These are phyloP conservation scores for Knoxdaviesia proteae DNA, from an alignment of 2,329 filamentous ascomycete species.

Conservation along the genomic window DNA sequence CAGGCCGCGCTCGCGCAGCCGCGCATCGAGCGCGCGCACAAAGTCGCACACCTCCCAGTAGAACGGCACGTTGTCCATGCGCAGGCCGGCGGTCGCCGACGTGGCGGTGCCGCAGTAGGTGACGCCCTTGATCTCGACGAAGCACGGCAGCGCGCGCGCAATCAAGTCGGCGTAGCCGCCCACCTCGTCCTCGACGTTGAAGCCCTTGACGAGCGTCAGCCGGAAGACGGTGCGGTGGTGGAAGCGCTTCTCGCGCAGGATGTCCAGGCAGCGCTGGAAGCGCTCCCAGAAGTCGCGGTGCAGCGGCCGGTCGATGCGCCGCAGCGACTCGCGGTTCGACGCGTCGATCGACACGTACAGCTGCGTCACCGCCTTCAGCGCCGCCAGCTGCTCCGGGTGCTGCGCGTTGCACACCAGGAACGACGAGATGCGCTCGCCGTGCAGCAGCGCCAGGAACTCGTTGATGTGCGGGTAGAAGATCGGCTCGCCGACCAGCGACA, in stretches of 20 bases:
- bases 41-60: slow-evolving; percentile 80
- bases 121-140: slow-evolving; percentile 90
- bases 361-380: slow-evolving; percentile 72
- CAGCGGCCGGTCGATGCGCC: slow-evolving; percentile 75
- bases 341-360: slow-evolving; percentile 95
- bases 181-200: slow-evolving; percentile 90
- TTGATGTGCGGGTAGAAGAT: slow-evolving; percentile 98
- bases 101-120: slow-evolving; percentile 90
- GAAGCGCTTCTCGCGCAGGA: slow-evolving; percentile 64
- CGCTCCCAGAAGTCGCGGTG: slow-evolving; percentile 97
- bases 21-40: slow-evolving; percentile 50
- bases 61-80: slow-evolving; percentile 95
- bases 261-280: slow-evolving; percentile 77
- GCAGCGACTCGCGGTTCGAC: slow-evolving; percentile 68
- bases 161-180: slow-evolving; percentile 79
- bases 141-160: slow-evolving; percentile 68
- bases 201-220: slow-evolving; percentile 87
- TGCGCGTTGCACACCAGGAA: slow-evolving; percentile 97
- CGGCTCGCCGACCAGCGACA: slow-evolving; percentile 87
- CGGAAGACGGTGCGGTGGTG: slow-evolving; percentile 85
- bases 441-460: slow-evolving; percentile 66
- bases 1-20: slow-evolving; percentile 49
- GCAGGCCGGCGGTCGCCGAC: slow-evolving; percentile 64
- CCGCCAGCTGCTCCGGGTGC: slow-evolving; percentile 74
- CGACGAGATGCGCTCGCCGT: slow-evolving; percentile 69